These are phyloP conservation scores for Xanthoparmelia taractica DNA, from an alignment of 495 filamentous ascomycete genomes.

Conservation along the genomic window DNA sequence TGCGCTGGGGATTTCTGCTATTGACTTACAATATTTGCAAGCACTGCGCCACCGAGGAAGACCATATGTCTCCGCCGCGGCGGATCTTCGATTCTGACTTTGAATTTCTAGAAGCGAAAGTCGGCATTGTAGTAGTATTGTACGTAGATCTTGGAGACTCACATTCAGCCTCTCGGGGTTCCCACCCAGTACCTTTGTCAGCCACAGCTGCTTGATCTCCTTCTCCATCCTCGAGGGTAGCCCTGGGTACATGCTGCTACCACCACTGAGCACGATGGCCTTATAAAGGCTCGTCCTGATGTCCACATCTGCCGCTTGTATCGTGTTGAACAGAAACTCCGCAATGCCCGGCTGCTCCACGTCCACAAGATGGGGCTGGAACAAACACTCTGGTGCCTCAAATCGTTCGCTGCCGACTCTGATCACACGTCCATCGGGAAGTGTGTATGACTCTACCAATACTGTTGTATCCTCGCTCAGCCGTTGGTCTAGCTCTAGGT, in stretches of 20 bases:
- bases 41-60: slow-evolving; percentile 91
- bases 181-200: slow-evolving; percentile 79
- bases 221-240: slow-evolving; percentile 92
- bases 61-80: slow-evolving; percentile 97
- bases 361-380: slow-evolving; percentile 97
- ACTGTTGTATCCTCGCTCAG: slow-evolving; percentile 97
- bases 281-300: slow-evolving; percentile 89
- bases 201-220: slow-evolving; percentile 97
- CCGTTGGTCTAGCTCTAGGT: slow-evolving; percentile 90
- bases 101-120: slow-evolving; percentile 68
- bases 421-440: slow-evolving; percentile 93
- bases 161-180: slow-evolving; percentile 85
- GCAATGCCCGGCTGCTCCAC: slow-evolving; percentile 95
- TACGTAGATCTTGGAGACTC: slow-evolving; percentile 22
- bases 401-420: slow-evolving; percentile 93
- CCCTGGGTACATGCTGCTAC: slow-evolving; percentile 97
- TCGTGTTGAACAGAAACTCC: slow-evolving; percentile 96
- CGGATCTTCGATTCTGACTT: slow-evolving; percentile 97
- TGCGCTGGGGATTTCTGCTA: no score
- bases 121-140: not conserved
- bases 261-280: slow-evolving; percentile 92
- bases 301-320: slow-evolving; percentile 92
- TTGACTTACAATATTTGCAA: slow-evolving; percentile 79
- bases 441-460: slow-evolving; percentile 91
- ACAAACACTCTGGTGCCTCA: slow-evolving; percentile 95